Percentiles rank a stretch among this genome's conserved stretches.
phyloP scores from a whole-genome alignment of 176 grass and related monocot genomes.

The Hordeum marinum region DNA sequence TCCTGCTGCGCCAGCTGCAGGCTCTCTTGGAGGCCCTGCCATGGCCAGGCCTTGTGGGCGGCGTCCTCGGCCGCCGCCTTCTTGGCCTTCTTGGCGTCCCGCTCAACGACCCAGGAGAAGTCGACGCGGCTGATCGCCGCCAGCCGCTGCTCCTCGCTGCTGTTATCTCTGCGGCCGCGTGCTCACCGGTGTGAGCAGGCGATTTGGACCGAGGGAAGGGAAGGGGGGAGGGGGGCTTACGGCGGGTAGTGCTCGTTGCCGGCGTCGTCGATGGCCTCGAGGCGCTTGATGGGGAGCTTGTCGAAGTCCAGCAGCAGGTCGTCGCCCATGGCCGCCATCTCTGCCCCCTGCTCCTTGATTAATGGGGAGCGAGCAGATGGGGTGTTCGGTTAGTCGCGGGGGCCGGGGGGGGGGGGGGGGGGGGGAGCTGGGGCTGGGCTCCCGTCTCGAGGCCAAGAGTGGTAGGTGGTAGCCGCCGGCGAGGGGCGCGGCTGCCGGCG shows the following conservation, averaged over 20 bases:
- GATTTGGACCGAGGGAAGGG: background rate
- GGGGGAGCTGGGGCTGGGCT: too few relatives aligned
- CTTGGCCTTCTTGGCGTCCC: conserved; percentile 75
- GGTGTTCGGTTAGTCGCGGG: too few relatives aligned
- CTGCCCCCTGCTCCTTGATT: background rate
- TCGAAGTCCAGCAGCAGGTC: conserved; percentile 66
- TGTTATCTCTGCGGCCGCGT: conserved; percentile 40
- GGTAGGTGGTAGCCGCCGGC: background rate
- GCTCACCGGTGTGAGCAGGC: background rate
- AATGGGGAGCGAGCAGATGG: background rate
- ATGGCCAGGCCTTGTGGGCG: conserved; percentile 52
- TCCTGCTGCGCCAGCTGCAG: conserved; percentile 85
- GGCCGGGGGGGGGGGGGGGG: too few relatives aligned
- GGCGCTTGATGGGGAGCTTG: conserved; percentile 91
- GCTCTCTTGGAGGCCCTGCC: conserved; percentile 80
- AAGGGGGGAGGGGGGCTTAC: conserved; percentile 21
- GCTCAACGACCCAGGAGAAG: conserved; percentile 73
- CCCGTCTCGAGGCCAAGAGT: background rate
- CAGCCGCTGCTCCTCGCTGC: conserved; percentile 77
- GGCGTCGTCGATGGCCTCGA: conserved; percentile 76
- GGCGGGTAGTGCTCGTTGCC: conserved; percentile 91
- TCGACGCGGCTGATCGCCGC: conserved; percentile 68
- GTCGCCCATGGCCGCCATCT: conserved; percentile 28
- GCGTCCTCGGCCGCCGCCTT: conserved; percentile 44
- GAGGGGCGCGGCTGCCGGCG: too few relatives aligned